Evolutionary conservation across 768 basidiomycete genomes (phyloP).

Genomic region (Panus rudis): DNA sequence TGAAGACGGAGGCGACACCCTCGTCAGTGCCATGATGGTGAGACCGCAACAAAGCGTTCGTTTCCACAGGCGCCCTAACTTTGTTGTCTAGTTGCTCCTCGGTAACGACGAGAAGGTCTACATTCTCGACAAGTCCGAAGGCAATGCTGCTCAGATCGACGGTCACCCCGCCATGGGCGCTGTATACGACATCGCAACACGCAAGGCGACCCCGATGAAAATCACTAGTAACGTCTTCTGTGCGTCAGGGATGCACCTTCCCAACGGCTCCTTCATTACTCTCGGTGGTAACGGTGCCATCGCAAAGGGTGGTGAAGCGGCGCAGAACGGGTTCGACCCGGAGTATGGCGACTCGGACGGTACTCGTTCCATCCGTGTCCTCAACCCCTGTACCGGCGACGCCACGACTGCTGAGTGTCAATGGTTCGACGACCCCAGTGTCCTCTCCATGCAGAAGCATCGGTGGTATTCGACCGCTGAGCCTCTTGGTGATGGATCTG

Average conservation of each 20-base stretch:
- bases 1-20: constrained; percentile 30
- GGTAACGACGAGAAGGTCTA: constrained; percentile 78
- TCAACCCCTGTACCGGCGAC: constrained; percentile 59
- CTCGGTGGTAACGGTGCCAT: constrained; percentile 79
- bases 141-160: constrained; percentile 56
- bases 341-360: constrained; percentile 80
- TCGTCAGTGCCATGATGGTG: constrained; percentile 51
- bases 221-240: constrained; percentile 72
- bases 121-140: constrained; percentile 87
- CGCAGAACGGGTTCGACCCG: constrained; percentile 50
- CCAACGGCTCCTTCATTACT: constrained; percentile 68
- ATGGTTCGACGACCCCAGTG: constrained; percentile 64
- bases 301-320: constrained; percentile 52
- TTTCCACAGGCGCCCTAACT: not conserved
- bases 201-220: constrained; percentile 59
- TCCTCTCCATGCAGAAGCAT: constrained; percentile 57
- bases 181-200: constrained; percentile 63
- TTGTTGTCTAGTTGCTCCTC: constrained; percentile 59
- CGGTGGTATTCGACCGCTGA: constrained; percentile 82
- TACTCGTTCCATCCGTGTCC: constrained; percentile 67
- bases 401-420: constrained; percentile 45
- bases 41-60: constrained; percentile 11
- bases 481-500: constrained; percentile 64
- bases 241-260: constrained; percentile 75
- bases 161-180: constrained; percentile 73